Conservation (phyloP, 73 alveolate species). For the Symbiodinium natans region DNA sequence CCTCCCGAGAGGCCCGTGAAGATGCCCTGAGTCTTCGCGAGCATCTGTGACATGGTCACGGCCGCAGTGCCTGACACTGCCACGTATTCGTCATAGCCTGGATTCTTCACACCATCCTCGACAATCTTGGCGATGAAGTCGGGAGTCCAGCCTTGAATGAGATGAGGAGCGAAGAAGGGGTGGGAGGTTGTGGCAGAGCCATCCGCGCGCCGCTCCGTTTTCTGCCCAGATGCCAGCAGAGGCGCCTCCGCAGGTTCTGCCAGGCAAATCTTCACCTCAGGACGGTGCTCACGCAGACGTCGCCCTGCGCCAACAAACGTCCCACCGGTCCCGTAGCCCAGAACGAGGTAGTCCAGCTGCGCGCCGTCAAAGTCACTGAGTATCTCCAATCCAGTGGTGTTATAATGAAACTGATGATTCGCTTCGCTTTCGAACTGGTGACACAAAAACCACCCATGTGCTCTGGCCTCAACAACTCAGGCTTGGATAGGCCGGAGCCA, state of each 20-base stretch:
- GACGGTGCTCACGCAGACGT: slow-evolving; percentile 9
- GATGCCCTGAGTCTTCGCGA: slow-evolving; percentile 77
- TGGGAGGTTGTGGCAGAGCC: slow-evolving; percentile 75
- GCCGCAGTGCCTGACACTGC: slow-evolving; percentile 64
- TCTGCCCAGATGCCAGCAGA: slow-evolving; percentile 48
- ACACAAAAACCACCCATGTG: slow-evolving; percentile 78
- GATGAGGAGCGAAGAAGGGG: slow-evolving; percentile 88
- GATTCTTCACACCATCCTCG: slow-evolving; percentile 39
- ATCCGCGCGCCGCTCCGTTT: slow-evolving; percentile 60
- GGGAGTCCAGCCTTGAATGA: slow-evolving; percentile 92
- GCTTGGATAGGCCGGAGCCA: no score
- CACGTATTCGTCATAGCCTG: slow-evolving; percentile 62
- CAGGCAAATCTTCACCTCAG: slow-evolving; percentile 60
- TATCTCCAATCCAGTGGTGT: slow-evolving; percentile 92
- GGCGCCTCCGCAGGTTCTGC: slow-evolving; percentile 89
- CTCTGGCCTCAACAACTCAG: no score
- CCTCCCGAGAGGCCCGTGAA: slow-evolving; percentile 85
- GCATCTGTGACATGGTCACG: slow-evolving; percentile 18
- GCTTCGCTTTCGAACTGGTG: slow-evolving; percentile 90
- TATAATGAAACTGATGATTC: slow-evolving; percentile 52
- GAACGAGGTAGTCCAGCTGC: slow-evolving; percentile 84
- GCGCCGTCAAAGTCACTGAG: slow-evolving; percentile 46
- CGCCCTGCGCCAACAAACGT: slow-evolving; percentile 50
- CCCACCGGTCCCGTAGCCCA: slow-evolving; percentile 87
- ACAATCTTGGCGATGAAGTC: slow-evolving; percentile 68